Evolutionary conservation across 2,329 filamentous ascomycete species (phyloP).

Genomic region (Pseudogymnoascus sp.): DNA sequence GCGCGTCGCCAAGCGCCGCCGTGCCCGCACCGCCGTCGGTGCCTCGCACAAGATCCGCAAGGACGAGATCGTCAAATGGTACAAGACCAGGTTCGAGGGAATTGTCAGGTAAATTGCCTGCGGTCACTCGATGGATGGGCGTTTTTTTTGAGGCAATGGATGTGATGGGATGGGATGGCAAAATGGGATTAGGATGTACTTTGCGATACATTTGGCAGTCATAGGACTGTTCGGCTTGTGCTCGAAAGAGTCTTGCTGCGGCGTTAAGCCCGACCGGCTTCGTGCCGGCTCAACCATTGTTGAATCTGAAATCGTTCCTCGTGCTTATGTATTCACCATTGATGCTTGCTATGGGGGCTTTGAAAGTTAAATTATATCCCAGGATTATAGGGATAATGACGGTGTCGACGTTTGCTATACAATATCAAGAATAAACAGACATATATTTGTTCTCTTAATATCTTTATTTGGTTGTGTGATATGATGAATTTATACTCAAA

Average conservation of each 20-base stretch:
- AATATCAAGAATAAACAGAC: slow-evolving; percentile 2
- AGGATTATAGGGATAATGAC: background rate
- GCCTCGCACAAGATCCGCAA: slow-evolving; percentile 88
- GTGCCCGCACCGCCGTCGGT: slow-evolving; percentile 79
- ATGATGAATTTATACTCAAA: background rate
- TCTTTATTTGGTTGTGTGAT: background rate
- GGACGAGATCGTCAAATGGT: slow-evolving; percentile 96
- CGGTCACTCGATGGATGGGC: slow-evolving; percentile 18
- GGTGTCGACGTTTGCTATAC: slow-evolving; percentile 1
- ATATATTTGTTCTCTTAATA: background rate
- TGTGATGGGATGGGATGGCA: slow-evolving; percentile 18
- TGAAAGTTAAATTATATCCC: background rate
- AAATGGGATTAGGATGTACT: slow-evolving; percentile 32
- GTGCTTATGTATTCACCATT: slow-evolving; percentile 9
- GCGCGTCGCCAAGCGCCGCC: slow-evolving; percentile 92
- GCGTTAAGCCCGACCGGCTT: slow-evolving; percentile 67
- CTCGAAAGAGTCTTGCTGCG: slow-evolving; percentile 51
- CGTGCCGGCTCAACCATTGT: slow-evolving; percentile 48
- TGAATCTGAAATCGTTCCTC: slow-evolving; percentile 8
- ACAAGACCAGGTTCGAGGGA: slow-evolving; percentile 90
- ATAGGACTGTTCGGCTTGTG: slow-evolving; percentile 41
- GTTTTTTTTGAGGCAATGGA: slow-evolving; percentile 11
- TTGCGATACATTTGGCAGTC: slow-evolving; percentile 34
- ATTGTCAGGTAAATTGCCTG: slow-evolving; percentile 78
- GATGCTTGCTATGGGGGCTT: slow-evolving; percentile 6